Conservation (phyloP, 805 yeast genomes). For the Ogataea pignaliae region DNA sequence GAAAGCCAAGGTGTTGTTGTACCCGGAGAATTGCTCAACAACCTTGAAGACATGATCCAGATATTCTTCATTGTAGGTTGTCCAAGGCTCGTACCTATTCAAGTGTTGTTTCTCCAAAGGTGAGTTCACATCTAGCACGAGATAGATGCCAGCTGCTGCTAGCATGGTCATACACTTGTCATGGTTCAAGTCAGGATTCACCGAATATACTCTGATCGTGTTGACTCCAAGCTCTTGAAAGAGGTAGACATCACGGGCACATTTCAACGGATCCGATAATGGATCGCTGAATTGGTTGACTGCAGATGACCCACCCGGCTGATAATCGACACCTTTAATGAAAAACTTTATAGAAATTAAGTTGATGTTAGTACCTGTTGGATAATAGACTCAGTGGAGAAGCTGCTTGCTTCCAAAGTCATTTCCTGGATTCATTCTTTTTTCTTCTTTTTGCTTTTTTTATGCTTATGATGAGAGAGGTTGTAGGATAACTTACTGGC, state of each 20-base stretch:
- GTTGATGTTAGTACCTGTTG: neutral
- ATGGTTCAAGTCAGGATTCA: constrained; percentile 78
- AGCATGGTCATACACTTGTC: constrained; percentile 87
- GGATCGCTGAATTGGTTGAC: constrained; percentile 61
- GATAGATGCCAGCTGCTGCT: constrained; percentile 89
- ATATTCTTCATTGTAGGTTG: constrained; percentile 66
- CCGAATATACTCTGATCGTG: constrained; percentile 82
- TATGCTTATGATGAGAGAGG: no score
- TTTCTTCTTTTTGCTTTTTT: neutral
- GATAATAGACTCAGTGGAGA: constrained; percentile 7
- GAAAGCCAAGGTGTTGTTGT: constrained; percentile 85
- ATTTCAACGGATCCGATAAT: constrained; percentile 60
- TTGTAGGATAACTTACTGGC: constrained; percentile 48
- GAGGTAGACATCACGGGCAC: constrained; percentile 77
- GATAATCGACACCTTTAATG: constrained; percentile 88
- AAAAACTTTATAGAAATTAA: constrained; percentile 43
- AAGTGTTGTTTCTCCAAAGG: constrained; percentile 75
- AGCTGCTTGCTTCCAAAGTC: neutral
- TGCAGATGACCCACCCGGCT: constrained; percentile 92
- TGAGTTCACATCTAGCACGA: constrained; percentile 87
- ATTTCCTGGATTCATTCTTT: neutral
- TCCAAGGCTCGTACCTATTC: constrained; percentile 93
- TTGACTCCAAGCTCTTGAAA: constrained; percentile 85
- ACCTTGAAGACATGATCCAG: constrained; percentile 72
- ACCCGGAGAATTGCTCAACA: constrained; percentile 74